Conservation (phyloP, 345 rosid species). For the Murraya paniculata region DNA sequence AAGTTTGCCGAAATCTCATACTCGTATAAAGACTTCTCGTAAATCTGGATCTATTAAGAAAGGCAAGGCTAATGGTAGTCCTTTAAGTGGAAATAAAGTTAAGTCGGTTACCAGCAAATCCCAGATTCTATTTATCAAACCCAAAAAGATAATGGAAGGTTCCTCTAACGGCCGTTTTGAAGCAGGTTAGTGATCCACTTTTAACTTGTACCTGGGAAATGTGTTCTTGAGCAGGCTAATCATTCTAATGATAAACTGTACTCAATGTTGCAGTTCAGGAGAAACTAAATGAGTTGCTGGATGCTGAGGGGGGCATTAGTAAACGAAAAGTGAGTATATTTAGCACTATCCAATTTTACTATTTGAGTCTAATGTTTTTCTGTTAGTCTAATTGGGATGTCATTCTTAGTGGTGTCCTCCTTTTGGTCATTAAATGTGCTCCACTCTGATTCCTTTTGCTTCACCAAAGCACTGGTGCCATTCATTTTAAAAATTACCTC, state of each 20-base stretch:
- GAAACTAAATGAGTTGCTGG: constrained; percentile 94
- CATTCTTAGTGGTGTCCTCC: not conserved
- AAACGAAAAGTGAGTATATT: constrained; percentile 69
- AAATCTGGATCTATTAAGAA: constrained; percentile 50
- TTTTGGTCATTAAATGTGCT: not conserved
- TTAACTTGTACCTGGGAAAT: not conserved
- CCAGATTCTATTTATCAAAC: constrained; percentile 48
- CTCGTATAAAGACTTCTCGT: constrained; percentile 55
- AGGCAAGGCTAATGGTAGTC: constrained; percentile 42
- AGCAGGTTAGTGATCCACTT: constrained; percentile 52
- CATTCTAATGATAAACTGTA: not conserved
- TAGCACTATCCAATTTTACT: not conserved
- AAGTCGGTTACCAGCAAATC: constrained; percentile 48
- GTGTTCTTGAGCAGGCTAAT: not conserved
- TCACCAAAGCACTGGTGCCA: not conserved
- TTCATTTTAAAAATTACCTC: not conserved
- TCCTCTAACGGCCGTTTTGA: constrained; percentile 71
- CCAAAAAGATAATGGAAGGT: constrained; percentile 58
- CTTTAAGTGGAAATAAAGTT: constrained; percentile 46
- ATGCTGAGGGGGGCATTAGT: constrained; percentile 87
- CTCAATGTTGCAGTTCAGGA: constrained; percentile 73
- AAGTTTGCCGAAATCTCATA: constrained; percentile 47
- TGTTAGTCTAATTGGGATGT: not conserved
- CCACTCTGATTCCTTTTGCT: not conserved
- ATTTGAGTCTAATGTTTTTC: not conserved